A percentile compares a stretch with the other conserved stretches of the same genome.
These are phyloP conservation scores for Anisodus acutangulus DNA, from an alignment of 257 asterid genomes.

Conservation along the genomic window DNA sequence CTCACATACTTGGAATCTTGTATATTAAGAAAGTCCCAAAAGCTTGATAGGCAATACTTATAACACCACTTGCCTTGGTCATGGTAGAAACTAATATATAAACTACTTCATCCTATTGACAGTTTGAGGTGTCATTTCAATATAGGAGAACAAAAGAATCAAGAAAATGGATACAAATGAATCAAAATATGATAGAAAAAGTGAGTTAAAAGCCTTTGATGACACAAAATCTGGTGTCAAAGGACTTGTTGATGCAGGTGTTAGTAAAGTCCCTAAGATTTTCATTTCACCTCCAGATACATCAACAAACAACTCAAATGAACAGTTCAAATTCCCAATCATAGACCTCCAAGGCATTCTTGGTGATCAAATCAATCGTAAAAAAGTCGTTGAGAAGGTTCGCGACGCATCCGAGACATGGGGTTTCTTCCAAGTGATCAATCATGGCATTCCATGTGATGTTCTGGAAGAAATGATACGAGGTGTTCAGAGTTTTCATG, in stretches of 20 bases:
- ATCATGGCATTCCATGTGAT: constrained; percentile 34
- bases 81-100: not conserved
- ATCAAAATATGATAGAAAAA: constrained; percentile 24
- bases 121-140: too few species aligned
- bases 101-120: not conserved
- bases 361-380: constrained; percentile 23
- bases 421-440: not conserved
- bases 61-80: not conserved
- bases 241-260: constrained; percentile 40
- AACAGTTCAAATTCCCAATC: constrained; percentile 16
- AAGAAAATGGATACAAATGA: constrained; percentile 22
- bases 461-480: constrained; percentile 37
- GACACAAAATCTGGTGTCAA: constrained; percentile 41
- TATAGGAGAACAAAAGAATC: not conserved
- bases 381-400: constrained; percentile 22
- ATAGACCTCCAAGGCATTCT: constrained; percentile 32
- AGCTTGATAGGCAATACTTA: not conserved
- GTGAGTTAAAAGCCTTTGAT: not conserved
- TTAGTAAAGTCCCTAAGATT: constrained; percentile 33
- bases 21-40: not conserved
- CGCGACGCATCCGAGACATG: constrained; percentile 30
- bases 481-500: not conserved
- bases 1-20: not conserved
- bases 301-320: not conserved
- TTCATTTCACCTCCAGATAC: constrained; percentile 30